Percentiles rank a stretch among this genome's conserved stretches.
phyloP scores from a whole-genome alignment of 2,329 filamentous ascomycete species.

The Aspergillus pseudotamarii region DNA sequence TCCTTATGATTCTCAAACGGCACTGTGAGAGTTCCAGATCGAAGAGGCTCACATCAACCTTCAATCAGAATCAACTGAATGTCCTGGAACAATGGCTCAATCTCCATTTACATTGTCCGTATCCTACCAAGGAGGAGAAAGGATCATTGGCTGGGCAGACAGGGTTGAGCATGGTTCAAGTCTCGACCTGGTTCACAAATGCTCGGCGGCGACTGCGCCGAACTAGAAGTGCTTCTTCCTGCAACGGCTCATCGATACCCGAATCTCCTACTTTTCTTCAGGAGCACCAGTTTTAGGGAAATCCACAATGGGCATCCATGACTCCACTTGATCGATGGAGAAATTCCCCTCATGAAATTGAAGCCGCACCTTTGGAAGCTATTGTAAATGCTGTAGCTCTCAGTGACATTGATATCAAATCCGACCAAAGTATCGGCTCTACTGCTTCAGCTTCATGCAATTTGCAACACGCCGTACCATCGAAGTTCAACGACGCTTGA shows the following conservation, averaged over 20 bases:
- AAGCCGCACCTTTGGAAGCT: slow-evolving; percentile 60
- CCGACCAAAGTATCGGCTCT: not conserved
- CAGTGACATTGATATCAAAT: slow-evolving; percentile 2
- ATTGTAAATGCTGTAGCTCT: slow-evolving; percentile 57
- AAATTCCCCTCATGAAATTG: slow-evolving; percentile 63
- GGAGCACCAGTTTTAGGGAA: not conserved
- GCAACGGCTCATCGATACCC: slow-evolving; percentile 63
- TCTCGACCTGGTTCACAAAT: slow-evolving; percentile 84
- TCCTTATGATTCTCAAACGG: not conserved
- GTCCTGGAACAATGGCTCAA: not conserved
- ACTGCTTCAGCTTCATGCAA: not conserved
- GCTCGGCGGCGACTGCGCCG: slow-evolving; percentile 71
- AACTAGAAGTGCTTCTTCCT: slow-evolving; percentile 42
- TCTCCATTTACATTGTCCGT: not conserved
- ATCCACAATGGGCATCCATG: slow-evolving; percentile 25
- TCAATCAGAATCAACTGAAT: not conserved
- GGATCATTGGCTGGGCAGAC: slow-evolving; percentile 71
- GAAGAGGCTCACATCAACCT: not conserved
- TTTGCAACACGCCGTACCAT: not conserved
- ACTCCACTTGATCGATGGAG: slow-evolving; percentile 65
- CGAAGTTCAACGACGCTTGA: not conserved
- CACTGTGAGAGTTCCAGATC: not conserved
- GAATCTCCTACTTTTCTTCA: slow-evolving; percentile 24
- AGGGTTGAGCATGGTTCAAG: slow-evolving; percentile 74
- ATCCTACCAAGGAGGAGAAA: slow-evolving; percentile 76